These are phyloP conservation scores for Penicillium roqueforti DNA, from an alignment of 495 filamentous ascomycete species.

Conservation along the genomic window DNA sequence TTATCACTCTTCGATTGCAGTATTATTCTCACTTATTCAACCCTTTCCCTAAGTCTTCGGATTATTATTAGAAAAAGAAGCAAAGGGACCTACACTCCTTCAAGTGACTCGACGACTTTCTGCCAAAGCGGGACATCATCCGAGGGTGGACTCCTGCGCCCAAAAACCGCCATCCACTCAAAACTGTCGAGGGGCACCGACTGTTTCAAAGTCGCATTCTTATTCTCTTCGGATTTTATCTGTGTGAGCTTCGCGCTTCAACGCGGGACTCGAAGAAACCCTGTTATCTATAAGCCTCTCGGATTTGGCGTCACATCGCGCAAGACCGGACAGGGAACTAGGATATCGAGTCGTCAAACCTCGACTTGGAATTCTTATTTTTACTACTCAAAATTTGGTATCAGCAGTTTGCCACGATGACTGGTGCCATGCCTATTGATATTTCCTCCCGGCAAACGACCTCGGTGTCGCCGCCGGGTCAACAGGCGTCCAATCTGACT, in stretches of 20 bases:
- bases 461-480: conserved; percentile 58
- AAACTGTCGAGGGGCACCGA: conserved; percentile 46
- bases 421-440: conserved; percentile 58
- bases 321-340: conserved; percentile 39
- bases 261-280: conserved; percentile 35
- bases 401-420: conserved; percentile 39
- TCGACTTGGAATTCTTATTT: not conserved
- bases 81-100: conserved; percentile 10
- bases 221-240: conserved; percentile 35
- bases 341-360: conserved; percentile 15
- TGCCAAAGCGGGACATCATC: conserved; percentile 42
- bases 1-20: conserved; percentile 3
- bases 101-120: conserved; percentile 10
- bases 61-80: conserved; percentile 1
- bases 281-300: conserved; percentile 36
- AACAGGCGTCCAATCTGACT: conserved; percentile 59
- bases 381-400: not conserved
- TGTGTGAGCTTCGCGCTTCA: conserved; percentile 39
- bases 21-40: not conserved
- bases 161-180: conserved; percentile 34
- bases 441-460: conserved; percentile 57
- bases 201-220: conserved; percentile 32
- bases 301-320: conserved; percentile 42
- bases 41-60: not conserved
- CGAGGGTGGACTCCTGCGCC: conserved; percentile 40